Conservation (phyloP, 202 grass and related monocot species). For the Panicum virgatum region DNA sequence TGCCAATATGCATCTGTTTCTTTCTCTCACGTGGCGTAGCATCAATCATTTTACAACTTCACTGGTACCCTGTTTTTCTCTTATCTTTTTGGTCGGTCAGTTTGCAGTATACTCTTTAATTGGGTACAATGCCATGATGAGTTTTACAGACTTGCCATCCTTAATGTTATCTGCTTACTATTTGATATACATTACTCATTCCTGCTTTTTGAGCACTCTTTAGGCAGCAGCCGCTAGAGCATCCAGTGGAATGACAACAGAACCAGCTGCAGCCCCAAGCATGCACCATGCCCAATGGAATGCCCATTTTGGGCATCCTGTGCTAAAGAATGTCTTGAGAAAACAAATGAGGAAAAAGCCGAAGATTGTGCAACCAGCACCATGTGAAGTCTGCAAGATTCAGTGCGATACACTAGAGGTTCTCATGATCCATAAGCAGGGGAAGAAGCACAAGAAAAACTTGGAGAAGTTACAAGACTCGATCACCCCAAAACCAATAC, state of each 20-base stretch:
- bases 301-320: constrained; percentile 56
- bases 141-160: constrained; percentile 10
- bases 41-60: constrained; percentile 5
- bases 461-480: constrained; percentile 70
- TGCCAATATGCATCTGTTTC: not conserved
- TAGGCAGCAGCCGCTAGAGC: constrained; percentile 46
- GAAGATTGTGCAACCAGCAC: constrained; percentile 46
- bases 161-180: constrained; percentile 20
- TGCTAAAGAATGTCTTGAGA: constrained; percentile 23
- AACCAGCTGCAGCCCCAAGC: constrained; percentile 21
- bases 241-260: constrained; percentile 41
- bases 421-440: constrained; percentile 63
- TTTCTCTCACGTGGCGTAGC: not conserved
- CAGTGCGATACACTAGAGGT: constrained; percentile 65
- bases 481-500: constrained; percentile 42
- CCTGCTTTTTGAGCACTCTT: not conserved
- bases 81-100: not conserved
- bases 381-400: constrained; percentile 78
- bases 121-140: not conserved
- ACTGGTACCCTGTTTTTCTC: not conserved
- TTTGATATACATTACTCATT: not conserved
- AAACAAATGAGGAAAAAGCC: constrained; percentile 42
- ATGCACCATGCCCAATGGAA: constrained; percentile 59
- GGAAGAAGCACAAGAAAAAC: constrained; percentile 88
- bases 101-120: not conserved